Evolutionary conservation across 2,329 filamentous ascomycete genomes (phyloP), one percentile per base, ranked within the genome.

Genomic region (Monilinia laxa): DNA sequence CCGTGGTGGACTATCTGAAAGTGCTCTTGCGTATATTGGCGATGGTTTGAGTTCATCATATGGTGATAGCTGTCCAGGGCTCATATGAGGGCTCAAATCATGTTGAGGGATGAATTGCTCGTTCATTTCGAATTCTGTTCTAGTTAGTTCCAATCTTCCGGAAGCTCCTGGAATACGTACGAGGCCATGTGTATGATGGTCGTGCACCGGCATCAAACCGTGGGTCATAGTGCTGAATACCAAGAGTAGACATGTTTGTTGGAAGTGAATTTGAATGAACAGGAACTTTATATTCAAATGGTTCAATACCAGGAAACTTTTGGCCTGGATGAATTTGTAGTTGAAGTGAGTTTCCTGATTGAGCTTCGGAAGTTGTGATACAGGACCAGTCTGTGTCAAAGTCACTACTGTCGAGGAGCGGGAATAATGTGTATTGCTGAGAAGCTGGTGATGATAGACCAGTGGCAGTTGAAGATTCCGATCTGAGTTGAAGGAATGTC

Each of bases 1-100:
- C 69, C 82, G 81, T 7, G 85, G 84, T 35, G 86, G 85, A 76
- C 86, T 89, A 28, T 82, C 82, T 51, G 85, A 86, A 56, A 75
- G 65, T 49, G 76, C 76, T 65, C 76, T 73, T 58, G 75, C 64
- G 67, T 75, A 77, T 25, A 73, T 68, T 18, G 74, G 74, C 66
- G 74, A 70, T 51, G 75, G 68, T 53, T 75, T 75, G 20, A 72
- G 69, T 60, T 76, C 75, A 47, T 75, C 71, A 68, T 73, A 75
- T 55, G 71, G 71, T 52, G 73, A 71, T 64, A 73, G 70, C 49
- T 72, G 70, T 52, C 70, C 72, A 23, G 70, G 67, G 53, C 68
- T 72, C 35, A 75, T 56, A 35, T 69, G 70, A 20, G 71, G 68
- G 59, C 65, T 66, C 51, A 66, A 31, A 55, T 65, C 60, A 53